Evolutionary conservation across 352 stramenopile species (phyloP), one percentile per base, ranked within the genome.

Genomic region (Globisporangium spinosum): DNA sequence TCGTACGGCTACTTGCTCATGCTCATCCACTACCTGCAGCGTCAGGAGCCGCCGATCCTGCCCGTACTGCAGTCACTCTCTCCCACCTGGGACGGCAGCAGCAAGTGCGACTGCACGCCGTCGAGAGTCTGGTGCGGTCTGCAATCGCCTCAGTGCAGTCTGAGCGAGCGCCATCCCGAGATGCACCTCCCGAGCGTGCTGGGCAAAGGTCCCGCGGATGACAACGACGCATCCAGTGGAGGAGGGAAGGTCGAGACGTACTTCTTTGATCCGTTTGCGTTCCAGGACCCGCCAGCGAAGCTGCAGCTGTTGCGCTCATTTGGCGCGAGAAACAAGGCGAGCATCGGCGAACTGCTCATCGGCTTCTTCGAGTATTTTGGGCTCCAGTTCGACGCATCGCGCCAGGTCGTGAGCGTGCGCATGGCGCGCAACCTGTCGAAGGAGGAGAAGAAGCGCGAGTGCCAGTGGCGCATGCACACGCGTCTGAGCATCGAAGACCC

Each of bases 401-500:
- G 76, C 2, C 65, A 89, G 29, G 83, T 95, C 10, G 87, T 95
- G 43, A 88, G 79, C 57, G 64, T 92, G 25, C 83, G 87, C 45
- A 85, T 87, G 76, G 85, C 78, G 23, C 78, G 82, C 5, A 79
- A 72, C 25, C 68, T 95, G 67, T 80, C 74, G 27, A 95, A 95
- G 62, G 85, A 85, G 22, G 87, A 93, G 67, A 95, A 95, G 63
- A 84, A 84, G 27, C 72, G 74, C 35, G 74, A 77, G 23, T 72
- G 72, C 57, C 74, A 93, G 58, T 95, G 87, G 87, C 86, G 85
- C 43, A 79, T 91, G 53, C 88, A 90, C 65, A 89, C 82, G 58
- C 82, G 87, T 0, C 57, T 95, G 65, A 91, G 83, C 57, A 98
- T 99, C 64, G 97, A 99, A 86, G 98, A 99, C 78, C 98, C 98